Percentiles rank a stretch among this genome's conserved stretches.
Evolutionary conservation across 2,329 filamentous ascomycete species (phyloP).

Genomic region (Trichoderma endophyticum): DNA sequence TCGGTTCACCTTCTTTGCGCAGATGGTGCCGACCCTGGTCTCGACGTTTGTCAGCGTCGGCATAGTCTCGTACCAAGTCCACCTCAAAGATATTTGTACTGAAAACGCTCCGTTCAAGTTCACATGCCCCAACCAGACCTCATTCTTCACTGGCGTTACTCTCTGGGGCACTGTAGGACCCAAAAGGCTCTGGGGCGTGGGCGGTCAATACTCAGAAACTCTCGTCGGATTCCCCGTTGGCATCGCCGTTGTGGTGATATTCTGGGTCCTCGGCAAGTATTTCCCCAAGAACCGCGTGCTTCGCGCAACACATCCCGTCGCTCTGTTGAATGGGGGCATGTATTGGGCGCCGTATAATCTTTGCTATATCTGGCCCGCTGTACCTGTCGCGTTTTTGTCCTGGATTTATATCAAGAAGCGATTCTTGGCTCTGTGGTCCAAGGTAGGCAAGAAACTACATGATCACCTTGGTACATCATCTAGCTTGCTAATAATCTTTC

Average conservation of each 20-base stretch:
- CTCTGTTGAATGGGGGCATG: conserved; percentile 39
- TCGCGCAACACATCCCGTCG: conserved; percentile 43
- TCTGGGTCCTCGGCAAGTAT: conserved; percentile 36
- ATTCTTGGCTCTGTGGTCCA: conserved; percentile 48
- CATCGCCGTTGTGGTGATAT: conserved; percentile 33
- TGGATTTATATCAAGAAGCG: conserved; percentile 47
- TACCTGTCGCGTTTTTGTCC: conserved; percentile 46
- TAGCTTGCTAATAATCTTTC: neutral
- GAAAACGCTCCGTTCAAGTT: conserved; percentile 13
- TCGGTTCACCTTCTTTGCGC: conserved; percentile 45
- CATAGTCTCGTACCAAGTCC: conserved; percentile 23
- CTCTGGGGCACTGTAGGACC: conserved; percentile 41
- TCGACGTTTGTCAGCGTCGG: conserved; percentile 29
- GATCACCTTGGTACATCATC: neutral
- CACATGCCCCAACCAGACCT: conserved; percentile 6
- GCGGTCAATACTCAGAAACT: conserved; percentile 34
- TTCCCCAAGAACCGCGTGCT: conserved; percentile 33
- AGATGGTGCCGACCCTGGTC: conserved; percentile 44
- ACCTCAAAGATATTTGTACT: conserved; percentile 39
- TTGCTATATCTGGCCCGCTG: conserved; percentile 45
- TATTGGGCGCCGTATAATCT: conserved; percentile 45
- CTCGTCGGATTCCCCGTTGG: conserved; percentile 41
- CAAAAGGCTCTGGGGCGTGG: conserved; percentile 34
- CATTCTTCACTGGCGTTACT: conserved; percentile 34
- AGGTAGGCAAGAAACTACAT: conserved; percentile 25